A percentile compares a stretch with the other conserved stretches of the same genome.
phyloP scores from a whole-genome alignment of 1,284 basidiomycete species.

The Irpex sp. region DNA sequence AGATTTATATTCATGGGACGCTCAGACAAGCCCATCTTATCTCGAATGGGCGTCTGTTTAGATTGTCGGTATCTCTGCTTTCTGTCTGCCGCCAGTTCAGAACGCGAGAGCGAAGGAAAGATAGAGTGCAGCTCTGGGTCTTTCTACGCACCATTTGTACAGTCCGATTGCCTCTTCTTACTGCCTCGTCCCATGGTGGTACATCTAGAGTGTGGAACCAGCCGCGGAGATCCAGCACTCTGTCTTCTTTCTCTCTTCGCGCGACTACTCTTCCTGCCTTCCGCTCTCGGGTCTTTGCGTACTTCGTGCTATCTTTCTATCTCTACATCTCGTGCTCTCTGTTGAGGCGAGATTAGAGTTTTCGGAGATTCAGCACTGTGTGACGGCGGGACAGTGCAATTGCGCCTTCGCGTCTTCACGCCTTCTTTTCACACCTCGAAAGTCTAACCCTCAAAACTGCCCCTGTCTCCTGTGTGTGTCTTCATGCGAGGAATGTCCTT shows the following conservation, averaged over 20 bases:
- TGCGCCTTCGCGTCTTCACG: background rate
- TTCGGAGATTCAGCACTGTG: background rate
- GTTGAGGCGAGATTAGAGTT: background rate
- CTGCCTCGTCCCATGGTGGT: too few species aligned
- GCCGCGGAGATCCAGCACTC: background rate
- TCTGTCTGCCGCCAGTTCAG: background rate
- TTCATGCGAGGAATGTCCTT: conserved; percentile 2
- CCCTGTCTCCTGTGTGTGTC: background rate
- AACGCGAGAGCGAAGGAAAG: background rate
- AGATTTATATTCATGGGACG: background rate
- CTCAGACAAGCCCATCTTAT: background rate
- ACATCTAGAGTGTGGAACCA: background rate
- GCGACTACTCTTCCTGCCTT: background rate
- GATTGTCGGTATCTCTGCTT: background rate
- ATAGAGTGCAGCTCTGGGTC: background rate
- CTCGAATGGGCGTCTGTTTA: conserved; percentile 3
- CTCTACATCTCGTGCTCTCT: too few species aligned
- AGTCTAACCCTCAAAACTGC: background rate
- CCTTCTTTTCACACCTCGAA: background rate
- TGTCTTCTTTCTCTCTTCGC: background rate
- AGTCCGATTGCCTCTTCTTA: too few species aligned
- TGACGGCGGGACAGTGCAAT: background rate
- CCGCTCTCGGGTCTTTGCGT: background rate
- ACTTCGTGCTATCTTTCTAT: background rate
- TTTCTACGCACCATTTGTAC: too few species aligned